Evolutionary conservation across 1,284 basidiomycete species (phyloP), one percentile per base, ranked within the genome.

Genomic region (Ceratobasidium sp.): DNA sequence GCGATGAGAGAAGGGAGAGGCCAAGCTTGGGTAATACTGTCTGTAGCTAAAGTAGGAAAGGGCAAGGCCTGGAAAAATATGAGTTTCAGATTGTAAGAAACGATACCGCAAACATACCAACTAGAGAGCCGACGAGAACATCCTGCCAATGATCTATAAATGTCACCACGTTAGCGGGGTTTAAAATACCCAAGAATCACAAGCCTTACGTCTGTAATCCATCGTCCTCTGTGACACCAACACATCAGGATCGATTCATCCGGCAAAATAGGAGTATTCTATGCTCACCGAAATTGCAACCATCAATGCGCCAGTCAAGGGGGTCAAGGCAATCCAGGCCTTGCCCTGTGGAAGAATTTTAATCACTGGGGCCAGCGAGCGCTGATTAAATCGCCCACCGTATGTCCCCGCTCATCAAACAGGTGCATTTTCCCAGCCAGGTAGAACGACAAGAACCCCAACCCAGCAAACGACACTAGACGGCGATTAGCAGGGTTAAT

Each of bases 361-460:
- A 23, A 44, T 9, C 28, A 14, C 28, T 49, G 21, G 23, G n/a
- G 42, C 18, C 16, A 21, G 7, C 21, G 0, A 40, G 5, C 30
- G 28, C 30, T 33, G 6, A 14, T 30, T 23, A 49, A 16, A 25
- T 21, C n/a, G 28, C 56, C 11, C 51, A 71, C 67, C 38, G 92
- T 84, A 80, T 94, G 87, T 1, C 94, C 94, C 53, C 88, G 85
- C 54, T 83, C 82, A 79, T 97, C 94, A 77, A 95, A 97, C 14
- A 98, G 82, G 78, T 96, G 95, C 77, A 97, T 82, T 81, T 98
- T 98, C 3, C 95, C 95, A 4, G 92, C 91, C 4, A 95, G 80
- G 79, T 96, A 98, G 75, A 94, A 91, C 3, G 91, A 84, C 44
- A 99, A 83, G 82, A 95, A 98, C 1, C 92, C 92, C 4, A 98